Base-by-base conservation (phyloP, 2,329 filamentous ascomycete genomes). In the Didymella segeticola region DNA sequence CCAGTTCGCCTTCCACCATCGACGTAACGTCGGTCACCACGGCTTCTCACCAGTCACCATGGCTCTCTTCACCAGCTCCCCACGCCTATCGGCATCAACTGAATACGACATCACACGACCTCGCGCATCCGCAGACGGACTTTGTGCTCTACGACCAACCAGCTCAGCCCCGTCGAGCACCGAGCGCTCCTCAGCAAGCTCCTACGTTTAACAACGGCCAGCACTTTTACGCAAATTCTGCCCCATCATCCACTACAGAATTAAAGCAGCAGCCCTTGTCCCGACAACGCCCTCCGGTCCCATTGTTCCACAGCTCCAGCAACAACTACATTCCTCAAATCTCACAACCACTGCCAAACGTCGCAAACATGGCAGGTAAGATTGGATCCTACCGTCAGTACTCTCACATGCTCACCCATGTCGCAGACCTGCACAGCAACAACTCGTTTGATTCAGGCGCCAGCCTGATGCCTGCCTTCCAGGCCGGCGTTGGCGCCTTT, bases 21-120 rank as follows among this genome's bases (percentile, higher is more conserved):
- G 87, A 88, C 85, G 85, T 83, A 67, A 72, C 81, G 85, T 86
- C 89, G 87, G 88, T 88, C 88, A 91, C 83, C 83, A 92, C 89
- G 89, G 89, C 89, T 90, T 84, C 86, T 77, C 75, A 78, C 75
- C 75, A 79, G 72, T 85, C 86, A 91, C 69, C 83, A 93, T 93
- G 89, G 89, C 88, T 83, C 86, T 84, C 88, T 83, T 86, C 86
- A 84, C 75, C 79, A 77, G 75, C 79, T 76, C 70, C 78, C 72
- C 69, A 76, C 77, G 75, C 79, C 76, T 73, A 74, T 77, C 72
- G 78, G 76, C 78, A 79, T 75, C 80, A 78, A 75, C 79, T 80
- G 66, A 70, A 66, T 64, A 70, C 67, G 56, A 67, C 67, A 67
- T 69, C 75, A 71, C 73, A 72, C 67, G 73, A 71, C 67, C 79